A percentile compares a stretch with the other conserved stretches of the same genome.
Conservation (phyloP, 352 stramenopile species). For the Phytophthora kernoviae region DNA sequence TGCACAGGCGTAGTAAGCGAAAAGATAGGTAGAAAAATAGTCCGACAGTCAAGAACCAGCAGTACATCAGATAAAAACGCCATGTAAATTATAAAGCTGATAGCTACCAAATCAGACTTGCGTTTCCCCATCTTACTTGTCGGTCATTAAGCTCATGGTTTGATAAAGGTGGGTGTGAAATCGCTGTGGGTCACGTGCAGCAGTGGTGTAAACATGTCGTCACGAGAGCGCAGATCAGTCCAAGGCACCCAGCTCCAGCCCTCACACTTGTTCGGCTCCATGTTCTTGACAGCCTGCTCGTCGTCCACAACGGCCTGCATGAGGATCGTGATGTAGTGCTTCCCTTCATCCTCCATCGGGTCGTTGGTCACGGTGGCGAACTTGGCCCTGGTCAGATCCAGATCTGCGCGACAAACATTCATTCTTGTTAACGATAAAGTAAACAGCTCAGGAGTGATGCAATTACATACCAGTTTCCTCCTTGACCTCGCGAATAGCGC, state of each 20-base stretch:
- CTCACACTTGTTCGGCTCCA: slow-evolving; percentile 86
- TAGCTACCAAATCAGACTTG: slow-evolving; percentile 2
- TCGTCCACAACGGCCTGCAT: slow-evolving; percentile 69
- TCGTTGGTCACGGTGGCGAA: slow-evolving; percentile 86
- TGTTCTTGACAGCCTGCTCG: slow-evolving; percentile 62
- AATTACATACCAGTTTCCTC: slow-evolving; percentile 72
- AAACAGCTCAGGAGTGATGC: not conserved
- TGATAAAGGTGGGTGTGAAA: slow-evolving; percentile 51
- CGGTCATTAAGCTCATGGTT: too few species aligned
- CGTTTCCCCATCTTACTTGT: not conserved
- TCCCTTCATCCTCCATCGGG: slow-evolving; percentile 78
- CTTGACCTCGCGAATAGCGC: slow-evolving; percentile 79
- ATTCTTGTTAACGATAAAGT: not conserved
- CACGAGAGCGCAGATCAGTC: slow-evolving; percentile 47
- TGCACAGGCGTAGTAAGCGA: slow-evolving; percentile 23
- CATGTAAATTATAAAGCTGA: slow-evolving; percentile 41
- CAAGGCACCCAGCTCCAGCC: slow-evolving; percentile 75
- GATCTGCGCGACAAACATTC: slow-evolving; percentile 35
- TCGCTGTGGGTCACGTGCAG: slow-evolving; percentile 65
- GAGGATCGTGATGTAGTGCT: slow-evolving; percentile 89
- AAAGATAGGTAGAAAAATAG: slow-evolving; percentile 23
- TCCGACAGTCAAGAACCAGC: slow-evolving; percentile 6
- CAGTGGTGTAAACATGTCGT: slow-evolving; percentile 81
- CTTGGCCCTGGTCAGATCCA: slow-evolving; percentile 54
- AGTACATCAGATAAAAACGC: slow-evolving; percentile 31